Evolutionary conservation across 2,329 filamentous ascomycete species (phyloP), one percentile per base, ranked within the genome.

Genomic region (Ophiocordyceps sinensis): DNA sequence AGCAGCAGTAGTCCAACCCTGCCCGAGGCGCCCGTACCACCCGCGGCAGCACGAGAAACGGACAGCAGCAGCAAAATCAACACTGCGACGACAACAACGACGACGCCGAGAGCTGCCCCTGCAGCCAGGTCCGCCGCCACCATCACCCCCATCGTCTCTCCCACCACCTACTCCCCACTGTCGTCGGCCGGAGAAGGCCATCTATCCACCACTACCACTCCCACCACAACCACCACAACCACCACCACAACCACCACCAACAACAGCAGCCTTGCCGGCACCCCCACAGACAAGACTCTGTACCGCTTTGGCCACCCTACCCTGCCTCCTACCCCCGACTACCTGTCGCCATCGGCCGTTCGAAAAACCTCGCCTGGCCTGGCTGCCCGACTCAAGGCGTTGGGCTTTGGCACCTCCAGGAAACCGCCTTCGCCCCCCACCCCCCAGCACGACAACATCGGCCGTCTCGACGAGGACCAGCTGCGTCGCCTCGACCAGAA

Each of bases 391-490:
- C 67, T 81, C 42, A 79, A 77, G 53, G 77, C 77, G 35, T 64
- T 81, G 36, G 76, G 77, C 32, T 78, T 81, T 47, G 73, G 73
- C 43, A 58, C 60, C 23, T 47, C 59, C 40, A 63, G 62, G 47
- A 62, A 63, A 44, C 51, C 61, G 46, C 54, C 54, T 37, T 43
- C 47, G 40, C 38, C 48, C 23, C 38, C 41, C 17, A 44, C 51
- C 14, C 49, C 58, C 21, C 52, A 55, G 39, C 50, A 47, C 57
- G 69, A 73, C 39, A 61, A 64, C 53, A 68, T 85, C 52, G 81
- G 81, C 49, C 77, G 81, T 45, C 75, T 86, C 41, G 70, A 81
- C 51, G 77, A 85, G 59, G 68, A 78, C 48, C 79, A 85, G 52
- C 68, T 86, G 43, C 73, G 76, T 49, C 70, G 77, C 53, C 71